A percentile compares a stretch with the other conserved stretches of the same genome.
Conservation (phyloP, 805 yeast genomes). For the Jamesozyma jinghongensis region DNA sequence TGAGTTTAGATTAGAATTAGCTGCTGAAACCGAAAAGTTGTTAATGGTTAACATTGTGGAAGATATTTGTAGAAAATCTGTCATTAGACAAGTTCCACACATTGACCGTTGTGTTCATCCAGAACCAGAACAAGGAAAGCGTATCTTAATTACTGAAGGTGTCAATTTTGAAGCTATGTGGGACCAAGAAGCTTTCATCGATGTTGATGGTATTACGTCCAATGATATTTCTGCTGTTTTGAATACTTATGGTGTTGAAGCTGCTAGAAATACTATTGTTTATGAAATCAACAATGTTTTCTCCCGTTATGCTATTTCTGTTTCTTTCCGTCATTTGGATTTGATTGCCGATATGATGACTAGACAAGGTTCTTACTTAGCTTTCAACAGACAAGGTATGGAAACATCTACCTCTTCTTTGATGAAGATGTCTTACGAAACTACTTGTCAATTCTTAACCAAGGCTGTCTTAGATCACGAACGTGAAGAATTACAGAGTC, state of each 20-base stretch:
- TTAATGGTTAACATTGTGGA: slow-evolving; percentile 96
- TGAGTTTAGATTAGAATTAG: slow-evolving; percentile 73
- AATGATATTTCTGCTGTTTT: slow-evolving; percentile 90
- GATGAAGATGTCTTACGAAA: slow-evolving; percentile 98
- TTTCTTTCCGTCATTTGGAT: slow-evolving; percentile 88
- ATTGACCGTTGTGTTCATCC: slow-evolving; percentile 94
- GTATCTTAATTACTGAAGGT: slow-evolving; percentile 90
- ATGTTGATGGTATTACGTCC: slow-evolving; percentile 80
- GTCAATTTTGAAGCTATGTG: slow-evolving; percentile 97
- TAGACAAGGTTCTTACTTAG: slow-evolving; percentile 92
- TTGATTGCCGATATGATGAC: slow-evolving; percentile 99
- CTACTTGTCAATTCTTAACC: slow-evolving; percentile 94
- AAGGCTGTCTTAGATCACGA: slow-evolving; percentile 93
- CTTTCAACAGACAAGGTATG: slow-evolving; percentile 97
- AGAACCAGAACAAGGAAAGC: slow-evolving; percentile 54
- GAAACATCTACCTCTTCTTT: slow-evolving; percentile 92
- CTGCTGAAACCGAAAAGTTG: slow-evolving; percentile 81
- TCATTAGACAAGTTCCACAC: slow-evolving; percentile 82
- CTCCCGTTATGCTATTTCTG: slow-evolving; percentile 91
- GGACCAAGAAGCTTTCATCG: slow-evolving; percentile 90
- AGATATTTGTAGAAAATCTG: slow-evolving; percentile 79
- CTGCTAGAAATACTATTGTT: slow-evolving; percentile 95
- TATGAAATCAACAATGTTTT: slow-evolving; percentile 93
- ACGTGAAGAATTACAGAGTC: slow-evolving; percentile 78
- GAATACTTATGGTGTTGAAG: slow-evolving; percentile 94